Percentiles rank a stretch among this genome's conserved stretches.
phyloP scores from a whole-genome alignment of 306 rosid species.

The Astragalus membranaceus region DNA sequence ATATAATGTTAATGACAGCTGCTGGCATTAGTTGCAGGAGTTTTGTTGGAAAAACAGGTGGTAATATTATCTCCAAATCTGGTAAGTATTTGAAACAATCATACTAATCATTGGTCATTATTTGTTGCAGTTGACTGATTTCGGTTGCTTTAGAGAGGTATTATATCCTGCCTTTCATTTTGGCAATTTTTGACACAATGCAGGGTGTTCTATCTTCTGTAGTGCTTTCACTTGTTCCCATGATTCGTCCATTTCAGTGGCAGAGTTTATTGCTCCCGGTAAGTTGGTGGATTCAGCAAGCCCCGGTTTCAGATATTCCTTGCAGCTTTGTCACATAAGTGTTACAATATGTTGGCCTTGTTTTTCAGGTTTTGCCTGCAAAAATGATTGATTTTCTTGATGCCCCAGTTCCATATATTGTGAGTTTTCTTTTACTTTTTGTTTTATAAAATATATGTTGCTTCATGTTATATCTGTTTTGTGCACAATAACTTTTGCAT shows the following conservation, averaged over 20 bases:
- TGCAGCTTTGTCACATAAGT: neutral
- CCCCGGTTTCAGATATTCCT: conserved; percentile 5
- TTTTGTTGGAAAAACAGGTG: conserved; percentile 82
- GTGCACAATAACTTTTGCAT: neutral
- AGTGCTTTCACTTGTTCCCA: conserved; percentile 70
- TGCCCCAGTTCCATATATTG: conserved; percentile 96
- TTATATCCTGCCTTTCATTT: neutral
- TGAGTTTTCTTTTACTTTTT: conserved; percentile 38
- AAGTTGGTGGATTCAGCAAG: conserved; percentile 33
- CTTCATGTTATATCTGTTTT: neutral
- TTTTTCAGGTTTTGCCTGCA: conserved; percentile 74
- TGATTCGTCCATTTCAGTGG: conserved; percentile 97
- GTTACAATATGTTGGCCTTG: conserved; percentile 23
- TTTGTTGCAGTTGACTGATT: conserved; percentile 1
- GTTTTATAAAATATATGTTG: neutral
- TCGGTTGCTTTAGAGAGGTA: neutral
- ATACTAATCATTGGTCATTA: neutral
- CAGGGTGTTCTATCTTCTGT: conserved; percentile 87
- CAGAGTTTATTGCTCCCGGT: conserved; percentile 95
- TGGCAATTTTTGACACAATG: conserved; percentile 38
- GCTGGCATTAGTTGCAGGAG: conserved; percentile 65
- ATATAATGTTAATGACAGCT: conserved; percentile 47
- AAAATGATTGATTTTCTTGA: conserved; percentile 87
- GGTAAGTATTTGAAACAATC: conserved; percentile 38
- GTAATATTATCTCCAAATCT: conserved; percentile 69